These are phyloP conservation scores for Anisodus tanguticus DNA, from an alignment of 257 asterid genomes.

Conservation along the genomic window DNA sequence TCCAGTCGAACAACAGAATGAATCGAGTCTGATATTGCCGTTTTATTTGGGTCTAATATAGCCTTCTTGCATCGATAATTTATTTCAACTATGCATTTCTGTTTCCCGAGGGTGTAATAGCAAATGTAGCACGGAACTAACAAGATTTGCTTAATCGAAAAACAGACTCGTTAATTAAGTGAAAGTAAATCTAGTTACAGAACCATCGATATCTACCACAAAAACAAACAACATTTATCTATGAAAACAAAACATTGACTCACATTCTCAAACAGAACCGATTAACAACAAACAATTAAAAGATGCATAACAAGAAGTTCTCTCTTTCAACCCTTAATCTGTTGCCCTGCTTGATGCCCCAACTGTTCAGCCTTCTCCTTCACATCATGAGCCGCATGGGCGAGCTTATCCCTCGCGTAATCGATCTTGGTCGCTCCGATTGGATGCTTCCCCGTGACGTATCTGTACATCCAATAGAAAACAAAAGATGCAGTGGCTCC, in stretches of 20 bases:
- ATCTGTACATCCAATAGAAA: constrained; percentile 88
- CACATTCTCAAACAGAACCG: not conserved
- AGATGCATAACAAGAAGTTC: not conserved
- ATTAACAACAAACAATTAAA: not conserved
- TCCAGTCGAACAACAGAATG: not conserved
- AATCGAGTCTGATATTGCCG: not conserved
- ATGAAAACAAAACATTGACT: not conserved
- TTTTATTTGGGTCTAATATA: not conserved
- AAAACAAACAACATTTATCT: not conserved
- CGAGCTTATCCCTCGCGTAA: constrained; percentile 57
- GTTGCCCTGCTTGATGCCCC: constrained; percentile 51
- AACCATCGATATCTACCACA: not conserved
- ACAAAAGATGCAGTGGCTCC: constrained; percentile 82
- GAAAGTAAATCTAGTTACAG: not conserved
- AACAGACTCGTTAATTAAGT: not conserved
- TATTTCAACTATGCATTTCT: not conserved
- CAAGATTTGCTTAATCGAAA: not conserved
- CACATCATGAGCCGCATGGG: constrained; percentile 61
- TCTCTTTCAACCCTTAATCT: constrained; percentile 35
- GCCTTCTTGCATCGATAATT: not conserved
- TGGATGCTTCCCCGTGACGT: constrained; percentile 80
- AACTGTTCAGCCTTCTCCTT: constrained; percentile 68
- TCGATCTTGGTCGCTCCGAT: constrained; percentile 78
- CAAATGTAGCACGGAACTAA: not conserved
- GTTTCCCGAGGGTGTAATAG: not conserved